Evolutionary conservation across 179 eudicot genomes (phyloP).

Genomic region (Spinacia oleracea): DNA sequence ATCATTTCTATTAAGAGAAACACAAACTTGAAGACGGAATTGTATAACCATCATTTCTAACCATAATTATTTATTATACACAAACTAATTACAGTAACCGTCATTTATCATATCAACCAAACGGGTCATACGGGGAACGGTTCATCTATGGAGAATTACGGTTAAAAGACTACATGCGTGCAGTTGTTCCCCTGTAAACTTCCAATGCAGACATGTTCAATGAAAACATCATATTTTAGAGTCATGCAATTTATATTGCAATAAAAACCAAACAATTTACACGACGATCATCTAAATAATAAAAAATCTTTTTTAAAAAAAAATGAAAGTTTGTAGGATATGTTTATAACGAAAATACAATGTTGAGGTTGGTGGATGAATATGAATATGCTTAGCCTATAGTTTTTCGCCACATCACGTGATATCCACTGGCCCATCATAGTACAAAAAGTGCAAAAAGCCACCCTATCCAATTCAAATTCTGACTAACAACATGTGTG

Average conservation of each 20-base stretch:
- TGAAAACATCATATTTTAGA: not conserved
- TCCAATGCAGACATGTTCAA: not conserved
- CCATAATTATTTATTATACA: no score
- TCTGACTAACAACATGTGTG: constrained; percentile 9
- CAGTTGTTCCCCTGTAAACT: not conserved
- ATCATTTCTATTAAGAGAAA: no score
- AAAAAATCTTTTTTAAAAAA: no score
- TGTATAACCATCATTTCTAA: no score
- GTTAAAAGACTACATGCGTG: not conserved
- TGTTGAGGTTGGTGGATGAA: not conserved
- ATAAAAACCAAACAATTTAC: not conserved
- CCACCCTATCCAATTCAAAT: constrained; percentile 29
- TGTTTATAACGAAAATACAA: not conserved
- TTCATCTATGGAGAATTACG: no score
- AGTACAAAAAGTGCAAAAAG: constrained; percentile 17
- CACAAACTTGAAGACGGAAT: no score
- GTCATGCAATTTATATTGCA: constrained; percentile 1
- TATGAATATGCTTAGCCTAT: constrained; percentile 10
- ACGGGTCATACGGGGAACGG: no score
- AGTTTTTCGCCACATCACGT: constrained; percentile 20
- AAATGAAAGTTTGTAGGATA: no score
- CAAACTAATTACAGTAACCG: no score
- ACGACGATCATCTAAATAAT: no score
- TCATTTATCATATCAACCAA: no score
- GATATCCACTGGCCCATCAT: constrained; percentile 23